Evolutionary conservation across 305 asterid species (phyloP), one percentile per base, ranked within the genome.

Genomic region (Solanum hybrid): DNA sequence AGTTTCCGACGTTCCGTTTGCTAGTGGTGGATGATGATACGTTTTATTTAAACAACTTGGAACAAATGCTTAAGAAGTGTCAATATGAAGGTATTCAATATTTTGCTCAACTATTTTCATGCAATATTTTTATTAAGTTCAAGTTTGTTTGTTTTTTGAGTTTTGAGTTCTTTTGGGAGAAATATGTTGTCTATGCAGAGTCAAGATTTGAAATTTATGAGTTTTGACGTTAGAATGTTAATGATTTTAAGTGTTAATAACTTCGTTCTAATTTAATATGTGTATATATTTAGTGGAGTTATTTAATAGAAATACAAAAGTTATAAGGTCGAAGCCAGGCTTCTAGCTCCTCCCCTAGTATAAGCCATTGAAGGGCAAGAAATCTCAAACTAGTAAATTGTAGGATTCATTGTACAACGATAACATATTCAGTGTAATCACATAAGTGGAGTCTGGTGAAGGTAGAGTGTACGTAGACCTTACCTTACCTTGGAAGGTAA

Each of bases 21-120:
- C 97, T 97, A 26, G 95, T 97, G 67, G 99, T 96, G 61, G 98
- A 97, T 90, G 99, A 97, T 92, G 98, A 97, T 93, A 95, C 95
- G 35, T 94, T 96, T 90, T 97, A 98, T 69, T 94, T 97, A 39
- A 95, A 83, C 95, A 96, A 96, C 91, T 94, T 96, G 94, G 98
- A 95, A 89, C 92, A 92, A 93, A 97, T 96, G 98, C 97, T 97
- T 1, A 93, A 82, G 76, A 92, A 90, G 85, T 97, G 99, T 87
- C 94, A 86, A 31, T 96, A 97, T 90, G 95, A 97, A 94, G 99
- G 98, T 97, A 92, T 39, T 57, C 22, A 51, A 20, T 11, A 28
- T 28, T 75, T 26, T 42, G 11, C 11, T 35, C 78, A 18, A 8
- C 8, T 61, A 4, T 86, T 29, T 33, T 86, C 10, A 26, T 29